These are phyloP conservation scores for Hypoxylon subgilvum DNA, from an alignment of 495 filamentous ascomycete species.

Conservation along the genomic window DNA sequence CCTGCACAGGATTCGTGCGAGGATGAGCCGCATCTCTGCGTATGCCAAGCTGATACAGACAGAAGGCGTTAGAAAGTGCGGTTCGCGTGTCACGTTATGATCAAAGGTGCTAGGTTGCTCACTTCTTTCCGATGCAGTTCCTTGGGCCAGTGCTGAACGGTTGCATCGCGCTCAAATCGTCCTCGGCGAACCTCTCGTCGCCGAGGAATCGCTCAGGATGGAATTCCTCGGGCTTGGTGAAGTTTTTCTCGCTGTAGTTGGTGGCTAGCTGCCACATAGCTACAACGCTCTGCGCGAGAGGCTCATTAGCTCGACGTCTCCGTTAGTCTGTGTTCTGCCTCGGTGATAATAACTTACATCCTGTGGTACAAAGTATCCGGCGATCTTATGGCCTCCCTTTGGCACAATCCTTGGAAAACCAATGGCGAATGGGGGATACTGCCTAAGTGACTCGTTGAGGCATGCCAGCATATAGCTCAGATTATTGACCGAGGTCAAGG, in stretches of 20 bases:
- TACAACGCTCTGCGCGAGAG: slow-evolving; percentile 50
- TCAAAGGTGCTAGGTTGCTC: neutral
- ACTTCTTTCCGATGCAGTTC: slow-evolving; percentile 52
- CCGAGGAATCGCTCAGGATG: slow-evolving; percentile 58
- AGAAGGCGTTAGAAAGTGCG: neutral
- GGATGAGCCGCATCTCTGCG: slow-evolving; percentile 53
- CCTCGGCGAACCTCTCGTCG: slow-evolving; percentile 45
- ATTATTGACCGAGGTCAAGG: slow-evolving; percentile 43
- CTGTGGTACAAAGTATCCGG: slow-evolving; percentile 48
- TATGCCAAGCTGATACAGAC: slow-evolving; percentile 31
- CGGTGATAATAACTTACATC: slow-evolving; percentile 37
- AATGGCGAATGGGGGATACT: slow-evolving; percentile 58
- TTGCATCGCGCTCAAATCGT: slow-evolving; percentile 49
- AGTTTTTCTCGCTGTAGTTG: slow-evolving; percentile 45
- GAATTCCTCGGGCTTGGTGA: slow-evolving; percentile 52
- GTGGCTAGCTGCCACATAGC: slow-evolving; percentile 53
- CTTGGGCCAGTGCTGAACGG: slow-evolving; percentile 62
- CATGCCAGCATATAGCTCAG: slow-evolving; percentile 62
- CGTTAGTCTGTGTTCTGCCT: neutral
- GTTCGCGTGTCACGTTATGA: neutral
- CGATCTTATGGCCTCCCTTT: slow-evolving; percentile 52
- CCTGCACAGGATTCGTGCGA: slow-evolving; percentile 54
- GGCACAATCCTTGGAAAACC: slow-evolving; percentile 51
- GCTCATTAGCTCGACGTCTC: neutral
- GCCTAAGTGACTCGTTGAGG: slow-evolving; percentile 60